A percentile compares a stretch with the other conserved stretches of the same genome.
Evolutionary conservation across 768 basidiomycete genomes (phyloP).

Genomic region (Russula sp.): DNA sequence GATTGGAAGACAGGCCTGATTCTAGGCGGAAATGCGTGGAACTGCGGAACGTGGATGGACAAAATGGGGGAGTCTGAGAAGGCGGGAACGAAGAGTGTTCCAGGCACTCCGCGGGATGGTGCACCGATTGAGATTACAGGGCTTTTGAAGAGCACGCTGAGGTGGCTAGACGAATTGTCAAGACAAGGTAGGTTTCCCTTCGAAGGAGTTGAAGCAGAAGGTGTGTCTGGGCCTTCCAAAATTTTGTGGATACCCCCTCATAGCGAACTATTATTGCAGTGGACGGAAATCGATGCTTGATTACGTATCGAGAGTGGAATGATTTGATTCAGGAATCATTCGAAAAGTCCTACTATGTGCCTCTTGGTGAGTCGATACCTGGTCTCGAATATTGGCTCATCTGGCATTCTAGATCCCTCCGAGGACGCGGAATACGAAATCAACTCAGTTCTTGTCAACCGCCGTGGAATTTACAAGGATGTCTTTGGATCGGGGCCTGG

Average conservation of each 20-base stretch:
- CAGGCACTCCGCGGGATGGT: slow-evolving; percentile 95
- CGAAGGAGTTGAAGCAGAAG: slow-evolving; percentile 73
- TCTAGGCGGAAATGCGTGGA: slow-evolving; percentile 74
- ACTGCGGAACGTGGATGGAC: slow-evolving; percentile 98
- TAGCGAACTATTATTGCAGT: slow-evolving; percentile 38
- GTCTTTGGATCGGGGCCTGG: slow-evolving; percentile 84
- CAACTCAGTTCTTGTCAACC: slow-evolving; percentile 64
- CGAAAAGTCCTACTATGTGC: slow-evolving; percentile 88
- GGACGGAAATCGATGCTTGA: slow-evolving; percentile 52
- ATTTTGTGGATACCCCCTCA: not conserved
- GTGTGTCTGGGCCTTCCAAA: slow-evolving; percentile 39
- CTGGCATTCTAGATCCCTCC: slow-evolving; percentile 45
- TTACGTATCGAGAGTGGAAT: slow-evolving; percentile 90
- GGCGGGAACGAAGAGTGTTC: slow-evolving; percentile 90
- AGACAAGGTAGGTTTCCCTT: slow-evolving; percentile 71
- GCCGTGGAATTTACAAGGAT: slow-evolving; percentile 97
- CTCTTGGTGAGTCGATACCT: slow-evolving; percentile 45
- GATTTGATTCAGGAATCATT: slow-evolving; percentile 80
- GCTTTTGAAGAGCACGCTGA: slow-evolving; percentile 82
- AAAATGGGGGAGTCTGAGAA: slow-evolving; percentile 94
- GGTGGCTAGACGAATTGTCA: slow-evolving; percentile 76
- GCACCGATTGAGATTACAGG: slow-evolving; percentile 96
- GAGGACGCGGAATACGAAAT: slow-evolving; percentile 69
- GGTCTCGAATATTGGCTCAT: not conserved
- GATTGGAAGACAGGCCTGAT: slow-evolving; percentile 94